A percentile compares a stretch with the other conserved stretches of the same genome.
Conservation (phyloP, 345 rosid genomes). For the Eucalyptus grandis region DNA sequence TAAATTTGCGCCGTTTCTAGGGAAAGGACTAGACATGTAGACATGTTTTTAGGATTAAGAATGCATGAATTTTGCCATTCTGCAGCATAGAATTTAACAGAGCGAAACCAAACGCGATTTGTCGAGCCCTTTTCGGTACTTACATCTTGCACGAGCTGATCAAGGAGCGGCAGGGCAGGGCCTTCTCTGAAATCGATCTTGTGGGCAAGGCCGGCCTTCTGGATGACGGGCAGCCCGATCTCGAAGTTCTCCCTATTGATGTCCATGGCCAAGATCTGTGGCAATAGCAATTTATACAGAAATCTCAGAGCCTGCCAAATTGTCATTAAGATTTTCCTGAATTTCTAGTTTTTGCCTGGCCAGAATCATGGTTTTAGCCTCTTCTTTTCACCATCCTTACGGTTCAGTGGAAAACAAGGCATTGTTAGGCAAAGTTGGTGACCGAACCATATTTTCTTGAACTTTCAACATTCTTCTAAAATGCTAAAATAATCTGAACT, state of each 20-base stretch:
- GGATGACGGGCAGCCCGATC: conserved; percentile 75
- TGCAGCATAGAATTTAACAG: not conserved
- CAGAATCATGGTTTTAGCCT: not conserved
- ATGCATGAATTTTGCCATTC: not conserved
- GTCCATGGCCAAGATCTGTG: conserved; percentile 93
- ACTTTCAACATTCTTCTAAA: not conserved
- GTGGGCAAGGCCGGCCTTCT: conserved; percentile 95
- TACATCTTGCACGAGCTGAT: conserved; percentile 73
- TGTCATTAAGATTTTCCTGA: not conserved
- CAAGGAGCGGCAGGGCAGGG: conserved; percentile 96
- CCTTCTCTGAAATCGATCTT: conserved; percentile 94
- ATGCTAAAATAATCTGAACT: not conserved
- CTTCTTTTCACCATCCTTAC: too few relatives aligned
- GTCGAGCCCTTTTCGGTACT: not conserved
- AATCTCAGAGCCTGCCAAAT: not conserved
- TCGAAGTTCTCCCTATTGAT: conserved; percentile 86
- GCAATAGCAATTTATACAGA: not conserved
- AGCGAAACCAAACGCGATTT: not conserved
- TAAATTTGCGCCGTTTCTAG: not conserved
- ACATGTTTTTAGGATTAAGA: not conserved
- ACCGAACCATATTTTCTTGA: not conserved
- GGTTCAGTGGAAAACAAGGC: not conserved
- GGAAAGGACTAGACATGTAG: not conserved
- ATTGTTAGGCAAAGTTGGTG: not conserved
- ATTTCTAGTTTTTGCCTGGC: not conserved